A percentile compares a stretch with the other conserved stretches of the same genome.
Conservation (phyloP, 1,139 yeast genomes). For the Scheffersomyces stambukii region DNA sequence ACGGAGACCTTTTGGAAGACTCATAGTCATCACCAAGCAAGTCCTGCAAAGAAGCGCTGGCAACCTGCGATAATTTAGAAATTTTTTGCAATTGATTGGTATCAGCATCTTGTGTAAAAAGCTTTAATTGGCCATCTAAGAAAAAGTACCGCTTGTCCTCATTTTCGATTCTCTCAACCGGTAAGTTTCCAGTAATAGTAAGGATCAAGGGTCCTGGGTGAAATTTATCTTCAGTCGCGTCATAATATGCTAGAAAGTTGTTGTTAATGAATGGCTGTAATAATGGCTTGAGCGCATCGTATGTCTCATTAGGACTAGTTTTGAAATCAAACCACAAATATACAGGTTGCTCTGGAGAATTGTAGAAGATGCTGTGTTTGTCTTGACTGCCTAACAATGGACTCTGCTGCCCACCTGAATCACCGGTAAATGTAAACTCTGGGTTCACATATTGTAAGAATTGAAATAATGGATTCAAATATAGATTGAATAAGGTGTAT, state of each 20-base stretch:
- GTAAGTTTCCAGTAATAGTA: slow-evolving; percentile 41
- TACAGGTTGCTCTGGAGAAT: slow-evolving; percentile 36
- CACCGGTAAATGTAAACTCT: slow-evolving; percentile 11
- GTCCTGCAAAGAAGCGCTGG: slow-evolving; percentile 31
- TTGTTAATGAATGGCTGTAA: slow-evolving; percentile 30
- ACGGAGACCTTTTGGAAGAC: slow-evolving; percentile 12
- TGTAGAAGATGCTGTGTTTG: slow-evolving; percentile 33
- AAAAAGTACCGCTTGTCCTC: slow-evolving; percentile 30
- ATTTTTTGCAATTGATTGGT: slow-evolving; percentile 15
- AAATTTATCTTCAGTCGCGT: slow-evolving; percentile 17
- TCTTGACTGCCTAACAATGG: slow-evolving; percentile 13
- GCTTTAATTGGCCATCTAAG: slow-evolving; percentile 34
- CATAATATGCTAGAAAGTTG: slow-evolving; percentile 32
- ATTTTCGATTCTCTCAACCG: slow-evolving; percentile 22
- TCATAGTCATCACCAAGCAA: slow-evolving; percentile 23
- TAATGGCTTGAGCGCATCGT: slow-evolving; percentile 23
- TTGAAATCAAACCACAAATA: slow-evolving; percentile 44
- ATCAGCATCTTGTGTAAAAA: slow-evolving; percentile 16
- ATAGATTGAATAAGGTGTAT: slow-evolving; percentile 47
- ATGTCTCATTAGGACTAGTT: slow-evolving; percentile 32
- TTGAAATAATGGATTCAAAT: slow-evolving; percentile 48
- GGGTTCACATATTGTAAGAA: slow-evolving; percentile 48
- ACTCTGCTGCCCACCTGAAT: slow-evolving; percentile 6
- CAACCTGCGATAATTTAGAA: slow-evolving; percentile 28
- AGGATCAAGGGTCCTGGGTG: slow-evolving; percentile 35